Base-by-base conservation (phyloP, 2,329 filamentous ascomycete species). In the Chaetothyriales sp. region DNA sequence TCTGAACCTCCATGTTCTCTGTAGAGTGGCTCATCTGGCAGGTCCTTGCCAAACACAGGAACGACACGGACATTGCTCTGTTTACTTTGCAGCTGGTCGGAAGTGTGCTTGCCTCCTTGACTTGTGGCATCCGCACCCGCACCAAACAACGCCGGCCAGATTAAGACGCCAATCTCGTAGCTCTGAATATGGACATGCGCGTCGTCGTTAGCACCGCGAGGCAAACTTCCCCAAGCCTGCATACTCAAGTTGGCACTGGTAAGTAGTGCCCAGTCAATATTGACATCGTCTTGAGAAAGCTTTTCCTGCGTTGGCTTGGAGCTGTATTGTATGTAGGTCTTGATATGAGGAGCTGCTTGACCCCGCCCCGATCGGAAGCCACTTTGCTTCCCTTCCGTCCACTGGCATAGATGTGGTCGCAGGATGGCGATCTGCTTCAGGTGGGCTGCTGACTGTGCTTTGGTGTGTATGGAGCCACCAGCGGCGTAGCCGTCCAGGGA, bases 201-300 rank as follows among this genome's bases (percentile, higher is more conserved):
- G 0, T 56, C 57, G 2, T 71, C 65, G 55, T 76, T 79, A 15
- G 10, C 33, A 40, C 33, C 33, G 1, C 65, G 66, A 22, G 53
- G 28, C 2, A 77, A 72, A 40, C 84, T 81, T 1, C 89, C 89
- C 89, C 89, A 95, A 0, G 89, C 89, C 67, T 94, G 88, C 55
- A 83, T 90, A 1, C 86, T 92, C 2, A 95, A 66, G 60, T 94
- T 95, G n/a, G 89, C 88, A n/a, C 86, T 92, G 0, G 87, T 94
- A 1, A 94, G 65, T 57, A 95, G 73, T 1, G 86, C 87, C 89
- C 89, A 95, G 62, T 92, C 85, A 43, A 94, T 81, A 9, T 18
- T 18, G 20, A 47, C 6, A 18, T 29, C 25, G 0, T 68, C 66
- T 1, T 61, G 56, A 8, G 43, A 44, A 15, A 56, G 49, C 8